A percentile compares a stretch with the other conserved stretches of the same genome.
Conservation (phyloP, 2,329 filamentous ascomycete genomes). For the Alternaria sp. region DNA sequence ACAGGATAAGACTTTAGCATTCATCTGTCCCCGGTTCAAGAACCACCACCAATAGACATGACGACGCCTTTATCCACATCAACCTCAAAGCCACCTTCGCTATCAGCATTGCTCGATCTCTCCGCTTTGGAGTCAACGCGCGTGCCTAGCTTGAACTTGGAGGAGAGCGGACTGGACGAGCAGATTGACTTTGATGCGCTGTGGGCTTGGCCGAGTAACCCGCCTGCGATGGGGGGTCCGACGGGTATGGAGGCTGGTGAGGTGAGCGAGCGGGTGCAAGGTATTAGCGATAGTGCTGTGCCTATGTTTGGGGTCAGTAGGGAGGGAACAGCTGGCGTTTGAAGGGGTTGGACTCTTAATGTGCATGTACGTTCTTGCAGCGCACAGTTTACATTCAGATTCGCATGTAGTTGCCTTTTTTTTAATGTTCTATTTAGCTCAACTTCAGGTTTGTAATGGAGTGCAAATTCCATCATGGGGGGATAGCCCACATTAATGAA, state of each 20-base stretch:
- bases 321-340: conserved; percentile 1
- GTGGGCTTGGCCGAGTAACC: conserved; percentile 53
- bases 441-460: not conserved
- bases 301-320: conserved; percentile 44
- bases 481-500: not conserved
- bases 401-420: not conserved
- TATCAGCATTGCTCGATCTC: conserved; percentile 51
- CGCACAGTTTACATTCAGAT: not conserved
- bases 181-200: conserved; percentile 55
- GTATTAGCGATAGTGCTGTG: conserved; percentile 14
- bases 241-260: conserved; percentile 19
- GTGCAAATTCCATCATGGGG: not conserved
- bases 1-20: conserved; percentile 36
- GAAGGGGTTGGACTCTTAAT: not conserved
- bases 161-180: conserved; percentile 50
- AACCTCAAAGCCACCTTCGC: conserved; percentile 34
- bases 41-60: conserved; percentile 26
- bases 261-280: conserved; percentile 41
- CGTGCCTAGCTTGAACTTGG: conserved; percentile 44
- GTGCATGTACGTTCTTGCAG: too few species aligned
- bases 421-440: not conserved
- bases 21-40: conserved; percentile 44
- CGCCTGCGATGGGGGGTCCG: conserved; percentile 46
- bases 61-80: conserved; percentile 18
- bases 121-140: conserved; percentile 47